Evolutionary conservation across 2,329 filamentous ascomycete genomes (phyloP).

Genomic region (Lachnellula cervina): DNA sequence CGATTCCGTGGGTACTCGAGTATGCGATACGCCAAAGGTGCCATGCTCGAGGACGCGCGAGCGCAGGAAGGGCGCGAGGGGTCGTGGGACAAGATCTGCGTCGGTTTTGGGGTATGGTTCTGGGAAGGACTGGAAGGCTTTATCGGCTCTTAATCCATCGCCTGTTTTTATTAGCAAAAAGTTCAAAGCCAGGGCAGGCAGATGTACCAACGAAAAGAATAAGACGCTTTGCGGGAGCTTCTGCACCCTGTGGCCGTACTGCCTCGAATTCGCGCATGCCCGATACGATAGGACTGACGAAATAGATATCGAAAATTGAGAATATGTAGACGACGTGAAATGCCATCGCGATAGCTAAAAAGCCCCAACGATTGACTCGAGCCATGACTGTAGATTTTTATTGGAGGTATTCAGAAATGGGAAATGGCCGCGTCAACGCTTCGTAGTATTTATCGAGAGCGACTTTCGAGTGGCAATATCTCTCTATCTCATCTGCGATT

Average conservation of each 20-base stretch:
- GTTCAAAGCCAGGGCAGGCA: conserved; percentile 1
- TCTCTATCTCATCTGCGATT: conserved; percentile 10
- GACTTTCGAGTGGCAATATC: neutral
- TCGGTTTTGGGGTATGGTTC: conserved; percentile 71
- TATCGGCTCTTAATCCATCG: conserved; percentile 93
- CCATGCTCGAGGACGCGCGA: conserved; percentile 83
- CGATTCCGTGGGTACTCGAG: conserved; percentile 92
- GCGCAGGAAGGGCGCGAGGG: conserved; percentile 85
- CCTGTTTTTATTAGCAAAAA: conserved; percentile 43
- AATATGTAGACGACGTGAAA: conserved; percentile 93
- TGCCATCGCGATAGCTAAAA: conserved; percentile 80
- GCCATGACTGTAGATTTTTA: conserved; percentile 41
- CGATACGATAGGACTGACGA: conserved; percentile 93
- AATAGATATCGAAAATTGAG: conserved; percentile 98
- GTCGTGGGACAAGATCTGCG: conserved; percentile 65
- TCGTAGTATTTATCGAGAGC: neutral
- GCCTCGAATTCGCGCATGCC: conserved; percentile 83
- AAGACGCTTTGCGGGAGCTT: conserved; percentile 81
- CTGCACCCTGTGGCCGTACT: conserved; percentile 51
- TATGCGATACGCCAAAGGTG: conserved; percentile 96
- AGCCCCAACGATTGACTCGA: conserved; percentile 63
- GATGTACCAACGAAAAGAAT: conserved; percentile 83
- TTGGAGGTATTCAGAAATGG: neutral
- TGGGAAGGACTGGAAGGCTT: conserved; percentile 89
- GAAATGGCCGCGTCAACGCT: neutral